Evolutionary conservation across 371 early-diverging fungal genomes (phyloP), one percentile per base, ranked within the genome.

Genomic region (Zancudomyces culisetae): DNA sequence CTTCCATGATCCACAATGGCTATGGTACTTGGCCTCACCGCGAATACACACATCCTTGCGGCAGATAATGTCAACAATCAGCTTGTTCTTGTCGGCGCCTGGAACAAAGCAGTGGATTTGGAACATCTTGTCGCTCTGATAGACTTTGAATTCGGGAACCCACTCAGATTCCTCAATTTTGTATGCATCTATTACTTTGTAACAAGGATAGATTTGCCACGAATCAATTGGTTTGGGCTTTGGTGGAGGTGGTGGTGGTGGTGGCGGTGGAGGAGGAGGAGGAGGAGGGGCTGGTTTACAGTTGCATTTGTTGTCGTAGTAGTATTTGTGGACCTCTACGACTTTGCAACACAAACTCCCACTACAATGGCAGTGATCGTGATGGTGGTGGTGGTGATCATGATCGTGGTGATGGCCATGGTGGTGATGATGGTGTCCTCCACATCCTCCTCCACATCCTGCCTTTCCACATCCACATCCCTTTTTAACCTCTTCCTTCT

Each of bases 91-190:
- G 47, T 43, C 57, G 39, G 55, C 61, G 18, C 48, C 52, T 0
- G 66, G 66, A 49, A 66, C 47, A 26, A 64, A 66, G 42, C 55
- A 63, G 42, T 66, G 66, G 42, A 66, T 59, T 57, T 60, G 66
- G 58, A 59, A 66, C 20, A 66, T 42, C 59, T 65, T 65, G 41
- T 65, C 66, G 3, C 61, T 61, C 45, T 41, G 51, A 21, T 66
- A 65, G 51, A 60, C 61, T 55, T 66, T 66, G 58, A 60, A 61
- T 35, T 53, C 57, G 35, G 66, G 66, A 27, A 28, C 20, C 66
- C 66, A 66, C 46, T 66, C 66, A 30, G 51, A 28, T 51, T 61
- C 59, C 22, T 51, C 51, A 13, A 66, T 35, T 20, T 19, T 59
- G 46, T 53, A 60, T 27, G 53, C 55, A 28, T 61, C 66, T 40